Base-by-base conservation (phyloP, 2,329 filamentous ascomycete species). In the Ciborinia camelliae region DNA sequence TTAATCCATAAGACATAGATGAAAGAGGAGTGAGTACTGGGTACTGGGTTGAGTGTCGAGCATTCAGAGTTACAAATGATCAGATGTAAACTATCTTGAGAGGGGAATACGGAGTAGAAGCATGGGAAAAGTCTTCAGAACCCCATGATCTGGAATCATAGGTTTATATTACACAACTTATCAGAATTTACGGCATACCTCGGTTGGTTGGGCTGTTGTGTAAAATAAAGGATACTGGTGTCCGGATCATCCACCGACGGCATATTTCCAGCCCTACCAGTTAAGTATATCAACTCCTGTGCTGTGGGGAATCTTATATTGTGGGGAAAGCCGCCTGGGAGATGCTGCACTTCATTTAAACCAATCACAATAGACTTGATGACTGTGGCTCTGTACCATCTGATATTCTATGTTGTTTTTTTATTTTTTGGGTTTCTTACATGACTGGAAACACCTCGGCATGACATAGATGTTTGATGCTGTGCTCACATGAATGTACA, bases 41-140 rank as follows among this genome's bases (percentile, higher is more conserved):
- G 43, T 45, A n/a, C 39, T n/a, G n/a, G n/a, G n/a, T n/a, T n/a
- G n/a, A n/a, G 45, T 57, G 54, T 39, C 54, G 26, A 57, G 54
- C 28, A 53, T 57, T 15, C 3, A n/a, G 12, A 32, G 8, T 57
- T 5, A 45, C 26, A n/a, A 45, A 57, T 45, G 39, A 45, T 32
- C 12, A 30, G 20, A 5, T 43, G 3, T 30, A 23, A 57, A 32
- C 26, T 5, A n/a, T 32, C 39, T n/a, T n/a, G 39, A 23, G 39
- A 39, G 39, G 39, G 26, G 4, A 18, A 32, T 4, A 10, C 26
- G 26, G 4, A 18, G 23, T 4, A 10, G 4, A 45, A 32, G 28
- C 18, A 57, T 26, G 26, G 26, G 20, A 32, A 32, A 45, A 45
- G 12, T 23, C 26, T 43, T 32, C 9, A 45, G 28, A 14, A 8